Evolutionary conservation across 1,284 basidiomycete species (phyloP).

Genomic region (Heterobasidion occidentale): DNA sequence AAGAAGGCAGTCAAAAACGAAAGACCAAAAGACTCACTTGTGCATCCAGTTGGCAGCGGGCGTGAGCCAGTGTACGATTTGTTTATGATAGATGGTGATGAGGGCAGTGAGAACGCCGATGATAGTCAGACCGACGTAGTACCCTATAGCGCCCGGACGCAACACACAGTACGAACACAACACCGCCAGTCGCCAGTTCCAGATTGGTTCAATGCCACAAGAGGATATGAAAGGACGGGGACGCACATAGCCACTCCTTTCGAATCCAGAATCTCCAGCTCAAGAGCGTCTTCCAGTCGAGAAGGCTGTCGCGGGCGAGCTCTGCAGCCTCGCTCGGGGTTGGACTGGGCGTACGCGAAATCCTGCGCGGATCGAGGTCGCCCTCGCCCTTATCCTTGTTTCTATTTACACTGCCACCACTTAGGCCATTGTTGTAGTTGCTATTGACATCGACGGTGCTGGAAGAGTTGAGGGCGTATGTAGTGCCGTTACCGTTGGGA

Average conservation of each 20-base stretch:
- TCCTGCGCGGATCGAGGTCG: conserved; percentile 5
- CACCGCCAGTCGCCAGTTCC: too few relatives aligned
- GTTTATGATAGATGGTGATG: conserved; percentile 45
- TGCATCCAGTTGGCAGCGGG: conserved; percentile 48
- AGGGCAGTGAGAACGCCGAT: conserved; percentile 34
- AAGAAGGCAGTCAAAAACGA: too few relatives aligned
- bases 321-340: conserved; percentile 29
- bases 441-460: conserved; percentile 12
- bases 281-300: conserved; percentile 36
- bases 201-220: too few relatives aligned
- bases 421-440: neutral
- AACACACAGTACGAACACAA: neutral
- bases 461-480: conserved; percentile 7
- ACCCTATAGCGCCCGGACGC: conserved; percentile 17
- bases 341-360: conserved; percentile 32
- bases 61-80: conserved; percentile 52
- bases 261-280: conserved; percentile 42
- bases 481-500: conserved; percentile 9
- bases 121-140: conserved; percentile 24
- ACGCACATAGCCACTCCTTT: conserved; percentile 42
- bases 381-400: conserved; percentile 6
- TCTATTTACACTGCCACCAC: neutral
- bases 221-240: neutral
- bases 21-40: conserved; percentile 20
- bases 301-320: conserved; percentile 26